Conservation (phyloP, 1,284 basidiomycete species). For the Melampsora larici-populina region DNA sequence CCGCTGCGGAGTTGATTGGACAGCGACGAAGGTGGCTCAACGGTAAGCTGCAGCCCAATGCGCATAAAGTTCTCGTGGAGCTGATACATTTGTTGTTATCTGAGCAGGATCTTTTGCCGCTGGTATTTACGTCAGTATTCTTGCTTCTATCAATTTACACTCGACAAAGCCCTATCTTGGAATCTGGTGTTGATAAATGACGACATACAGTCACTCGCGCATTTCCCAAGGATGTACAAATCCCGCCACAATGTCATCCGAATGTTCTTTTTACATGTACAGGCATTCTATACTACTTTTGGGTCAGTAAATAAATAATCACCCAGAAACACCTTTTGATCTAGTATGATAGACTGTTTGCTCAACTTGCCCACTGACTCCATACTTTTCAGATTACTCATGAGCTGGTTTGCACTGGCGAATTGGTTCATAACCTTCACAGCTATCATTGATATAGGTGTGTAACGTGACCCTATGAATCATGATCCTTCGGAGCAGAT, state of each 20-base stretch:
- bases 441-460: slow-evolving; percentile 43
- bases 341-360: too few relatives aligned
- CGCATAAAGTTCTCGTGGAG: not conserved
- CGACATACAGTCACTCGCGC: slow-evolving; percentile 69
- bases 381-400: slow-evolving; percentile 50
- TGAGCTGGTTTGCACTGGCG: slow-evolving; percentile 53
- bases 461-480: not conserved
- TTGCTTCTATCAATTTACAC: not conserved
- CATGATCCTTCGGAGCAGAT: too few relatives aligned
- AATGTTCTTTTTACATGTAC: slow-evolving; percentile 80
- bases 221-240: slow-evolving; percentile 86
- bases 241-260: slow-evolving; percentile 74
- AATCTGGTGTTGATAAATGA: not conserved
- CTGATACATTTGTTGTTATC: not conserved
- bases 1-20: slow-evolving; percentile 72
- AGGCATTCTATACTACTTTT: slow-evolving; percentile 64
- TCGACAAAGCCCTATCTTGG: too few relatives aligned
- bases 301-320: slow-evolving; percentile 14
- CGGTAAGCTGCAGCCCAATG: slow-evolving; percentile 68
- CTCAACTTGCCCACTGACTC: too few relatives aligned
- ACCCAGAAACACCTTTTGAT: too few relatives aligned
- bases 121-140: slow-evolving; percentile 28
- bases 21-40: slow-evolving; percentile 96
- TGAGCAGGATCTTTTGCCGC: slow-evolving; percentile 40
- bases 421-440: slow-evolving; percentile 43